Evolutionary conservation across 768 basidiomycete genomes (phyloP), one percentile per base, ranked within the genome.

Genomic region (Rhizopogon vinicolor): DNA sequence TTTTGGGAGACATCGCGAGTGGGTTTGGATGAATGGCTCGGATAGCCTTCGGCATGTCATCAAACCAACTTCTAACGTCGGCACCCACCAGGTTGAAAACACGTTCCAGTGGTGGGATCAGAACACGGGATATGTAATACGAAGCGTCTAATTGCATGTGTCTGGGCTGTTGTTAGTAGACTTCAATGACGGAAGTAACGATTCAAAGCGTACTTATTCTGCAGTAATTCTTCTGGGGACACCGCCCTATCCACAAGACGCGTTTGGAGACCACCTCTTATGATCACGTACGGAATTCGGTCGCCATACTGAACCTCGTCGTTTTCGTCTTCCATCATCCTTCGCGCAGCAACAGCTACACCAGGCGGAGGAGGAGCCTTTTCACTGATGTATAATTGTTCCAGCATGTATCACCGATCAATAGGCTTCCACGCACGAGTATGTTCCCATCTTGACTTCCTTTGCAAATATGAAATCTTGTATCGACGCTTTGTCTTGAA

Each of bases 401-500:
- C 25, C 9, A 14, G 14, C 28, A 44, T 42, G 33, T 37, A 40
- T 25, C 40, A 44, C 10, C 53, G 18, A 52, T 49, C 19, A 14
- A 35, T 37, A 31, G 8, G 12, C 12, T 25, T 46, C 16, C 7
- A 60, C 73, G 49, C 51, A 90, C 94, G 89, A 93, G 66, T 98
- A 98, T 0, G 89, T 91, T 12, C 97, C 97, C 78, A 98, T 79
- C 62, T 75, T 86, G 29, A 98, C 94, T 70, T 95, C 92, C 66
- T 96, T 96, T 0, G 96, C 86, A 60, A 98, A 93, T 37, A 93
- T 87, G 63, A 97, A 97, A 67, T 98, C 95, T 61, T 95, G 89
- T n/a, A 91, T 72, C 2, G 91, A 87, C 2, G 83, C 86, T 60
- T 81, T 85, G 56, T 91, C 86, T 55, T 91, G 86, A 44, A 94